Base-by-base conservation (phyloP, 345 rosid species). In the Diplotaxis tenuifolia region DNA sequence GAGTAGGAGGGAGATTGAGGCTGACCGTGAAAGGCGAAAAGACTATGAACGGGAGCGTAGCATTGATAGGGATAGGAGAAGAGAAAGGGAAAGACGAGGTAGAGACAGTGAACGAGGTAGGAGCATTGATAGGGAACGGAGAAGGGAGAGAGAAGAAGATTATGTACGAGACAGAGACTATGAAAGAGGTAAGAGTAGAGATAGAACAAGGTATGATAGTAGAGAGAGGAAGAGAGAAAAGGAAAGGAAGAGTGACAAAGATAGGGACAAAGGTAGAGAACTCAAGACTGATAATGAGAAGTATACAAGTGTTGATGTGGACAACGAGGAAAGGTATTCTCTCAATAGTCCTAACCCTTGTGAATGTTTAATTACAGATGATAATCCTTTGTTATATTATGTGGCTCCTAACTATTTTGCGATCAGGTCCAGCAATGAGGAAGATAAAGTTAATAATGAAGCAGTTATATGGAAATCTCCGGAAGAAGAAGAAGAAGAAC, bases 401-500 rank as follows among this genome's bases (percentile, higher is more conserved):
- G 25, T 65, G 64, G 42, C 15, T 52, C 7, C 55, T 68, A 53
- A 54, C 20, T 75, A 34, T 65, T 8, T 77, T 66, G 9, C 38
- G n/a, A 60, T 66, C 75, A 82, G 73, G 74, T 83, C 70, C 77
- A 87, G 87, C 60, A 82, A 83, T 63, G 87, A 84, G 58, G 87
- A 83, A 71, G 93, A 77, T 57, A 81, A 80, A 73, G 84, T 81
- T 71, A 92, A 90, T 79, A 82, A 83, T 77, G 96, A 90, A 20
- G 89, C 81, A 56, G 60, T 87, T 78, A 14, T 80, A 2, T 80
- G 94, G 70, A 77, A 83, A 81, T 80, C 80, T 73, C 92, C 84
- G 60, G 96, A 87, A 65, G 86, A 83, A 68, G 97, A 89, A 66
- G 97, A 89, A 73, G 97, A 92, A 19, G 93, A 96, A 72, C 72